phyloP scores from a whole-genome alignment of 2,329 filamentous ascomycete genomes.

The Aquanectria penicillioides region DNA sequence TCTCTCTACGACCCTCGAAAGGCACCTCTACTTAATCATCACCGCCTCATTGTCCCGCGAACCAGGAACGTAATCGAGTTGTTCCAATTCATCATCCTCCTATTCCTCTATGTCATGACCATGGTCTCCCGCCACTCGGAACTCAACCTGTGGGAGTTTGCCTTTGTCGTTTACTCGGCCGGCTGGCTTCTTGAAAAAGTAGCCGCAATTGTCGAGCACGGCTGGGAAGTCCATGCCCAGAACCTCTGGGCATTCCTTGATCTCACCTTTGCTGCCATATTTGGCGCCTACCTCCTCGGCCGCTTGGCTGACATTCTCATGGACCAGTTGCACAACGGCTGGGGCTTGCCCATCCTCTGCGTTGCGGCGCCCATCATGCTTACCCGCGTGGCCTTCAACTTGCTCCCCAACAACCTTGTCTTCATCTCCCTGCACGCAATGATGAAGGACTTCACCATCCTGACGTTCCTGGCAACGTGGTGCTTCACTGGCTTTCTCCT shows the following conservation, averaged over 20 bases:
- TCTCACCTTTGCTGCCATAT: slow-evolving; percentile 73
- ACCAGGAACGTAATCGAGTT: slow-evolving; percentile 74
- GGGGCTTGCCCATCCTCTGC: slow-evolving; percentile 72
- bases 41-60: slow-evolving; percentile 75
- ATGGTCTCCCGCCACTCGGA: slow-evolving; percentile 67
- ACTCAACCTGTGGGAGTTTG: slow-evolving; percentile 63
- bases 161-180: slow-evolving; percentile 71
- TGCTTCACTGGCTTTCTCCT: slow-evolving; percentile 79
- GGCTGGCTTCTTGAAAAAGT: slow-evolving; percentile 76
- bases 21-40: slow-evolving; percentile 75
- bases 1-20: slow-evolving; percentile 74
- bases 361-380: slow-evolving; percentile 76
- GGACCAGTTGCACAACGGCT: slow-evolving; percentile 58
- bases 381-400: slow-evolving; percentile 76
- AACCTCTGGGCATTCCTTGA: slow-evolving; percentile 81
- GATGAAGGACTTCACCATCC: slow-evolving; percentile 76
- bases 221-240: slow-evolving; percentile 75
- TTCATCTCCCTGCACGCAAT: slow-evolving; percentile 79
- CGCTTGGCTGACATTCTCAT: slow-evolving; percentile 66
- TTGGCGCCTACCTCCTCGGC: slow-evolving; percentile 67
- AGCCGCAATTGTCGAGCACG: slow-evolving; percentile 73
- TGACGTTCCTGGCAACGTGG: slow-evolving; percentile 73
- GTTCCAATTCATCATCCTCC: slow-evolving; percentile 70
- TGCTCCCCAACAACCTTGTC: slow-evolving; percentile 79
- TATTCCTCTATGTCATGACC: slow-evolving; percentile 70